Evolutionary conservation across 352 stramenopile genomes (phyloP), one percentile per base, ranked within the genome.

Genomic region (Phytopythium aichiense): DNA sequence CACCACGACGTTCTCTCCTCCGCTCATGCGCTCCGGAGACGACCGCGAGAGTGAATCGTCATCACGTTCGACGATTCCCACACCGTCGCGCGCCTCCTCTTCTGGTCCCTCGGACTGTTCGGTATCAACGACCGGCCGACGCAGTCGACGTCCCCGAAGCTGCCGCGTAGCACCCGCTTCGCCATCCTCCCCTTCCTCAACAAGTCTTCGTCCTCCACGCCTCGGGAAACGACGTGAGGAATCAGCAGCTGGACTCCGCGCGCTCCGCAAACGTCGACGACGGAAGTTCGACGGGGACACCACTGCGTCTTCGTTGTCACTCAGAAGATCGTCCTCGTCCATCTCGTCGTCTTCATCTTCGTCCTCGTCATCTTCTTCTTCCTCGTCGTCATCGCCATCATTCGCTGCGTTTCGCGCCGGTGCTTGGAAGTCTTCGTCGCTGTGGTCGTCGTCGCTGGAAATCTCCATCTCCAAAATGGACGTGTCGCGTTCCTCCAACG

Each of bases 351-450:
- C 73, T 40, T 74, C 66, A 2, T 80, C 72, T 23, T 84, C 79
- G 31, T 82, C 66, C 1, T 88, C 75, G 16, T 81, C 74, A 20
- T 81, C 74, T 18, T 84, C 79, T 16, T 85, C 73, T 2, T 75
- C 57, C 2, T 79, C 76, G 6, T 91, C 77, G 3, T 92, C 80
- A 8, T 84, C 74, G 6, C 89, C 77, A 8, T 84, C 72, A 31
- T 84, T 51, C 55, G 23, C 55, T 30, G 81, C 75, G n/a, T 83
- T 70, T 0, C 69, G 63, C 22, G 69, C 76, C 38, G 79, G 78
- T 0, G 74, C 83, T 46, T 92, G 79, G 58, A 95, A 95, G 49
- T 95, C 88, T 59, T 96, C 88, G 51, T 96, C 88, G 59, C 75
- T 89, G 38, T 68, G 80, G 65, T 96, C 88, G 43, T 95, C 87